These are phyloP conservation scores for Fabrea salina DNA, from an alignment of 169 alveolate species.

Conservation along the genomic window DNA sequence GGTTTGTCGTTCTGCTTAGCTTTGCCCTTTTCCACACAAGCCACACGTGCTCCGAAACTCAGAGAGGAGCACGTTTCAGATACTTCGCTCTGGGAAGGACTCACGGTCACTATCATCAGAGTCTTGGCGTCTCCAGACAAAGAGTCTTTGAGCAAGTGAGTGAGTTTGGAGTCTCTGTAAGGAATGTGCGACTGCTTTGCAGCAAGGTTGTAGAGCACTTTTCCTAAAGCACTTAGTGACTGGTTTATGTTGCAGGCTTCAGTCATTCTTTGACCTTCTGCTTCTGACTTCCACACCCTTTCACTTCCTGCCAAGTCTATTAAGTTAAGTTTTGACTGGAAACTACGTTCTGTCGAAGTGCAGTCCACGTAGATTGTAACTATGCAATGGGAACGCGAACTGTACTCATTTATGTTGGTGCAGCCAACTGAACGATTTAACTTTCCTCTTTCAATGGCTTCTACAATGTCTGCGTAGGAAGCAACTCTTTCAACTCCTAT, in stretches of 20 bases:
- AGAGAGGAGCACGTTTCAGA: constrained; percentile 1
- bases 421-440: constrained; percentile 58
- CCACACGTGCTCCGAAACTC: constrained; percentile 7
- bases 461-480: constrained; percentile 54
- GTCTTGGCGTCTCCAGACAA: constrained; percentile 57
- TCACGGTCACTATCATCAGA: constrained; percentile 45
- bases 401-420: constrained; percentile 70
- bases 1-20: neutral
- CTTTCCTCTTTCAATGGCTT: constrained; percentile 45
- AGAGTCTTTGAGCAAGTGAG: constrained; percentile 49
- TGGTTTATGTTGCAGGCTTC: constrained; percentile 74
- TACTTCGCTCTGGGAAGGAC: neutral
- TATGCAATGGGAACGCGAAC: constrained; percentile 24
- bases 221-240: constrained; percentile 44
- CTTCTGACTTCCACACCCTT: constrained; percentile 58
- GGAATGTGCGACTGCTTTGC: constrained; percentile 39
- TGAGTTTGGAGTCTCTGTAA: constrained; percentile 55
- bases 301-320: constrained; percentile 76
- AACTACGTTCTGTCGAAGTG: neutral
- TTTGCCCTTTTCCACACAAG: constrained; percentile 28
- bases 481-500: constrained; percentile 63
- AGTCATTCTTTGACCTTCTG: constrained; percentile 54
- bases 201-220: constrained; percentile 17
- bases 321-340: constrained; percentile 43
- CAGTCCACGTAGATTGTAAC: constrained; percentile 21